Conservation (phyloP, 129 eudicot species). For the Pittosporum tobira region DNA sequence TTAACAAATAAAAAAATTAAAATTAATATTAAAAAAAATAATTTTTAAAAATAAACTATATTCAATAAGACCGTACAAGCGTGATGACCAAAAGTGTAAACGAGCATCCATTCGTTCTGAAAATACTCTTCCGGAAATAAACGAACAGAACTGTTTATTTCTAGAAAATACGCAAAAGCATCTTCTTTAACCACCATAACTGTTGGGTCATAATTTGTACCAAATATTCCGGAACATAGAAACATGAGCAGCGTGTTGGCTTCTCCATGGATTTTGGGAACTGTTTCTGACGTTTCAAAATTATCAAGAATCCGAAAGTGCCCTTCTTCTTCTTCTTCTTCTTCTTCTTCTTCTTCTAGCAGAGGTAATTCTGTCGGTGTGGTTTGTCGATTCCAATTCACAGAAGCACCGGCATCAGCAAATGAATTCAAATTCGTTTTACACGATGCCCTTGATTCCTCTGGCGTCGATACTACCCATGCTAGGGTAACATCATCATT, state of each 20-base stretch:
- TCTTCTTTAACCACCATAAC: too few species aligned
- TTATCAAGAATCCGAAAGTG: background rate
- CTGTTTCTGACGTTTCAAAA: background rate
- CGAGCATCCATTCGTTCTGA: too few species aligned
- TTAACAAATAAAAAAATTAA: too few species aligned
- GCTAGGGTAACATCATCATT: slow-evolving; percentile 38
- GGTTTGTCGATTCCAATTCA: slow-evolving; percentile 32
- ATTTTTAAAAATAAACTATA: too few species aligned
- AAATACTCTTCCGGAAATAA: too few species aligned
- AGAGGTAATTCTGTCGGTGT: slow-evolving; percentile 2
- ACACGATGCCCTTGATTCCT: slow-evolving; percentile 76
- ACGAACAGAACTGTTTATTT: too few species aligned
- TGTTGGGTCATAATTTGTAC: too few species aligned
- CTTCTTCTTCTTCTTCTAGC: background rate
- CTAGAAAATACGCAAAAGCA: too few species aligned
- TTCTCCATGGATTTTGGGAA: slow-evolving; percentile 37
- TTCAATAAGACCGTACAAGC: too few species aligned
- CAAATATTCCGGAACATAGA: too few species aligned
- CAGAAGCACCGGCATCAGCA: slow-evolving; percentile 10
- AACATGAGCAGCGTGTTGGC: slow-evolving; percentile 9
- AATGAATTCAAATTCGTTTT: slow-evolving; percentile 49
- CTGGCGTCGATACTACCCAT: slow-evolving; percentile 58
- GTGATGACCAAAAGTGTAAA: too few species aligned
- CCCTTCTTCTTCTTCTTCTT: background rate
- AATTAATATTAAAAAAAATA: too few species aligned